These are phyloP conservation scores for Neofusicoccum cordaticola DNA, from an alignment of 2,329 filamentous ascomycete genomes.

Conservation along the genomic window DNA sequence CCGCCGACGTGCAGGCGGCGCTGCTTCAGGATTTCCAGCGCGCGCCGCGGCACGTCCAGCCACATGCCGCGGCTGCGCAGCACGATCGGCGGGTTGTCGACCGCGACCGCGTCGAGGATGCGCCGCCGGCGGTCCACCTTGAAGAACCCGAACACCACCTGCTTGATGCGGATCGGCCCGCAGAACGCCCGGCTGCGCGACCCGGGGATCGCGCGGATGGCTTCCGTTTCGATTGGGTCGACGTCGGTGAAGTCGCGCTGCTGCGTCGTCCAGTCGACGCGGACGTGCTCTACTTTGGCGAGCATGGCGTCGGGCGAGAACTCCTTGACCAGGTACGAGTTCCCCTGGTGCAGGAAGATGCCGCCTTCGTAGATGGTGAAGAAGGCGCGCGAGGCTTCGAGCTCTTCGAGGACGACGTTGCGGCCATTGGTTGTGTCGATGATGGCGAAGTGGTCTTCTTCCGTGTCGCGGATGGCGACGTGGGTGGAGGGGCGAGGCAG, in stretches of 20 bases:
- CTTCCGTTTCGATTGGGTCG: conserved; percentile 88
- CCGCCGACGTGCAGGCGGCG: conserved; percentile 77
- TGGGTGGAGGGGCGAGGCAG: conserved; percentile 78
- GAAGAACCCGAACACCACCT: conserved; percentile 94
- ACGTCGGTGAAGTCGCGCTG: conserved; percentile 94
- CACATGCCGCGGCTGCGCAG: conserved; percentile 87
- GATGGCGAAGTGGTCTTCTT: conserved; percentile 90
- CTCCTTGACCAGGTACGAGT: conserved; percentile 86
- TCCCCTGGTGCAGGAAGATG: conserved; percentile 95
- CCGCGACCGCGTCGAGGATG: conserved; percentile 86
- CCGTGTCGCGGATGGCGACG: conserved; percentile 84
- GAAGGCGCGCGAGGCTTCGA: conserved; percentile 92
- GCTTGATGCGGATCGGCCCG: conserved; percentile 79
- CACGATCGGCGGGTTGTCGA: conserved; percentile 89
- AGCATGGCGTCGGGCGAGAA: conserved; percentile 77
- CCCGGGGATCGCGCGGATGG: conserved; percentile 67
- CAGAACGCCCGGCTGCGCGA: conserved; percentile 74
- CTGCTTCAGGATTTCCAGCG: conserved; percentile 73
- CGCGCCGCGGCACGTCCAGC: conserved; percentile 80
- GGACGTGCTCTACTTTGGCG: conserved; percentile 82
- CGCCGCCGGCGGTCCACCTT: conserved; percentile 85
- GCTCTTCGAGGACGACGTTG: conserved; percentile 86
- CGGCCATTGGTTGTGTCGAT: conserved; percentile 80
- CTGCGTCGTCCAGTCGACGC: conserved; percentile 91
- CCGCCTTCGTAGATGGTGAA: conserved; percentile 97